A percentile compares a stretch with the other conserved stretches of the same genome.
phyloP scores from a whole-genome alignment of 208 protist species.

The Balamuthia mandrillaris region DNA sequence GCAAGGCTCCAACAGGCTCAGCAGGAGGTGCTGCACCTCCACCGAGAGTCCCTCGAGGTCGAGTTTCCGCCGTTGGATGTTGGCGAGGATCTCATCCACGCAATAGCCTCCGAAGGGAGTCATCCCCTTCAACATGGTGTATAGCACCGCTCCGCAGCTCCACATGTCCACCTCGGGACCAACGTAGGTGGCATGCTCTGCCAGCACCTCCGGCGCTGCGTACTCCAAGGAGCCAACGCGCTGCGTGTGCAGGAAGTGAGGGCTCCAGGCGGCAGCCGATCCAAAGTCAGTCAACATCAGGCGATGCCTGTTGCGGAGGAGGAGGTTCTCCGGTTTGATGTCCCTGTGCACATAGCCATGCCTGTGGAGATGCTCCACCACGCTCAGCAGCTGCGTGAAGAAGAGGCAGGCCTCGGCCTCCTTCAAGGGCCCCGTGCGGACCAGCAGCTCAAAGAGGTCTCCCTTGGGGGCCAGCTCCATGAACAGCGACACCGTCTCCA shows the following conservation, averaged over 20 bases:
- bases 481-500: not conserved
- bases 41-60: no score
- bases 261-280: conserved; percentile 4
- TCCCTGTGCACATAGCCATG: not conserved
- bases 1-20: no score
- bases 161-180: conserved; percentile 10
- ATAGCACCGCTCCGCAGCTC: no score
- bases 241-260: not conserved
- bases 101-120: no score
- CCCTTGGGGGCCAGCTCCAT: conserved; percentile 5
- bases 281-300: conserved; percentile 19
- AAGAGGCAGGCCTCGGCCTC: not conserved
- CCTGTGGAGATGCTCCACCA: not conserved
- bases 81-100: no score
- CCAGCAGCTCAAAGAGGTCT: conserved; percentile 4
- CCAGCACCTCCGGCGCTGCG: not conserved
- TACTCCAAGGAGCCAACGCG: not conserved
- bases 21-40: no score
- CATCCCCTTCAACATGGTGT: no score
- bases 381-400: conserved; percentile 2
- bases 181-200: not conserved
- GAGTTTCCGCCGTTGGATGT: no score
- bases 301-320: not conserved
- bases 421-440: not conserved
- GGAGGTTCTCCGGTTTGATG: conserved; percentile 18